A percentile compares a stretch with the other conserved stretches of the same genome.
Conservation (phyloP, 139 green algal genomes). For the Parachlorella kessleri region DNA sequence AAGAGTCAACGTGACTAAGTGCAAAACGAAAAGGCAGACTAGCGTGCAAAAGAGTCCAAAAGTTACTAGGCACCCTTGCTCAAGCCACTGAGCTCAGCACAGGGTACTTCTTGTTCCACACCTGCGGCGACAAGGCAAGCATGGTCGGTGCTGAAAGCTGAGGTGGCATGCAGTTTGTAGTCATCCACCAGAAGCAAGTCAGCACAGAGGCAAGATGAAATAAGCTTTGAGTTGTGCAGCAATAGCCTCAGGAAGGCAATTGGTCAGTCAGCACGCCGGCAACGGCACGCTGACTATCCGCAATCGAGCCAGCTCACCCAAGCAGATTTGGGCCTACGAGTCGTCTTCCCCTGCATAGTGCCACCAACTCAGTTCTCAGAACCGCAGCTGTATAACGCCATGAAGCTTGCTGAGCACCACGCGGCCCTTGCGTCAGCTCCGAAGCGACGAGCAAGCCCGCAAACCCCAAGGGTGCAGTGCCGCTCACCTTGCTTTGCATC, state of each 20-base stretch:
- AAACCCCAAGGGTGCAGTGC: no score
- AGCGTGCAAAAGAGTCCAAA: slow-evolving; percentile 41
- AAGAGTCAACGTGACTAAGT: slow-evolving; percentile 11
- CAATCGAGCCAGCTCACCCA: slow-evolving; percentile 30
- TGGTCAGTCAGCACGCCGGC: no score
- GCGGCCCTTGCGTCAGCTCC: no score
- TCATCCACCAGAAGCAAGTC: background rate
- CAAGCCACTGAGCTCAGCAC: background rate
- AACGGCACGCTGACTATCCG: no score
- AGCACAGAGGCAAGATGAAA: background rate
- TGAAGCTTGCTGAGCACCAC: no score
- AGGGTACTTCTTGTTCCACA: slow-evolving; percentile 46
- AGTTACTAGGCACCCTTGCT: background rate
- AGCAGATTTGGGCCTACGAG: slow-evolving; percentile 9
- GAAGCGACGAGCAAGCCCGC: no score
- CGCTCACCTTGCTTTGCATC: no score
- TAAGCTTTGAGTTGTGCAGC: no score
- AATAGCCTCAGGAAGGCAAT: no score
- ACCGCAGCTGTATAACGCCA: no score
- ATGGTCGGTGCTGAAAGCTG: no score
- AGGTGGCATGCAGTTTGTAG: background rate
- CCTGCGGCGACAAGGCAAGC: slow-evolving; percentile 4
- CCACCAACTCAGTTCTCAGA: no score
- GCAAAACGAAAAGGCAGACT: slow-evolving; percentile 2
- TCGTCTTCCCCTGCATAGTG: slow-evolving; percentile 23